Conservation (phyloP, 139 green algal species). For the Ostreobium quekettii region DNA sequence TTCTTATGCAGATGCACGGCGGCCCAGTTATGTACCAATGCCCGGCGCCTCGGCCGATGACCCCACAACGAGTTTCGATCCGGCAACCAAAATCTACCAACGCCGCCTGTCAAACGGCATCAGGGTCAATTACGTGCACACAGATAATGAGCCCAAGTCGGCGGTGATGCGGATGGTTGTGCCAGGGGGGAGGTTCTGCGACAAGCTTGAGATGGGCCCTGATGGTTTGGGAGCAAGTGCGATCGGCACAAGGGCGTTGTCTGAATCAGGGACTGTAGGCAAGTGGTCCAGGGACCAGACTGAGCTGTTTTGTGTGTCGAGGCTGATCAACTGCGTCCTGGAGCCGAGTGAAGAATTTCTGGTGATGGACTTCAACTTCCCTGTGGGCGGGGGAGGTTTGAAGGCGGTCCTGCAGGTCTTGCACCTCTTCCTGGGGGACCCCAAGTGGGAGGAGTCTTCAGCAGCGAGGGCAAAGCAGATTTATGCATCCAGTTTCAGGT, state of each 20-base stretch:
- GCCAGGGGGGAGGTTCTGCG: conserved; percentile 52
- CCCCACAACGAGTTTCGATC: conserved; percentile 23
- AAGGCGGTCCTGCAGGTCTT: conserved; percentile 44
- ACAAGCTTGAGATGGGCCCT: conserved; percentile 38
- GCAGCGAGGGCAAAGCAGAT: conserved; percentile 73
- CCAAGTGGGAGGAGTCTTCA: conserved; percentile 55
- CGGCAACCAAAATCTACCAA: conserved; percentile 64
- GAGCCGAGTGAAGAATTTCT: conserved; percentile 94
- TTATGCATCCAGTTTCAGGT: conserved; percentile 37
- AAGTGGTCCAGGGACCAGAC: conserved; percentile 34
- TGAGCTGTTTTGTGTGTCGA: conserved; percentile 91
- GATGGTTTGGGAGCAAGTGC: conserved; percentile 59
- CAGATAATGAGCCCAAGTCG: conserved; percentile 83
- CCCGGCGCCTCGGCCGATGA: conserved; percentile 18
- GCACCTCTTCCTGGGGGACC: conserved; percentile 46
- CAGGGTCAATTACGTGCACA: conserved; percentile 77
- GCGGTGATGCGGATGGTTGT: conserved; percentile 80
- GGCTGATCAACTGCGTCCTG: conserved; percentile 90
- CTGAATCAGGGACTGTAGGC: conserved; percentile 58
- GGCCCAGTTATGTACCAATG: conserved; percentile 69
- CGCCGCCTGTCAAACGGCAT: conserved; percentile 88
- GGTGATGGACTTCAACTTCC: conserved; percentile 89
- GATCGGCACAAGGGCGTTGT: conserved; percentile 26
- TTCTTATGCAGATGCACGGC: conserved; percentile 31
- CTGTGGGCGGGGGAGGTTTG: conserved; percentile 30